Percentiles rank a stretch among this genome's conserved stretches.
Evolutionary conservation across 345 rosid genomes (phyloP).

Genomic region (Melaleuca quinquenervia): DNA sequence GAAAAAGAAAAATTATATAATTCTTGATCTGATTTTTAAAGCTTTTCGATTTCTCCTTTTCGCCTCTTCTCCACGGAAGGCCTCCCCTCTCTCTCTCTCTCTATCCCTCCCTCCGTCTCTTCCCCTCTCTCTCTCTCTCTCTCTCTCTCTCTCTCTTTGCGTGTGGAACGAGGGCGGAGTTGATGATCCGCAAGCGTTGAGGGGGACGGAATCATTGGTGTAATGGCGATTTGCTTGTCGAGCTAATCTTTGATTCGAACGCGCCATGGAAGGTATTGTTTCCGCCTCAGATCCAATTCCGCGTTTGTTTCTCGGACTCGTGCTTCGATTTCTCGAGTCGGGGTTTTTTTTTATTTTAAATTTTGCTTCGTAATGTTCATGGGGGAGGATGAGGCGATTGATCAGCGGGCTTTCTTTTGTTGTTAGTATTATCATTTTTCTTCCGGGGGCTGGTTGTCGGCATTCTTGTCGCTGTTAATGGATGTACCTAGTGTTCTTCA

Average conservation of each 20-base stretch:
- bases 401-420: not conserved
- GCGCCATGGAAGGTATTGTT: not conserved
- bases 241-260: not conserved
- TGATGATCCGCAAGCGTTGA: not conserved
- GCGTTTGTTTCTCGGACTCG: not conserved
- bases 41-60: not conserved
- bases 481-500: not conserved
- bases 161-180: not conserved
- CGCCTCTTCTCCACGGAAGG: not conserved
- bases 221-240: not conserved
- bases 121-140: accelerated
- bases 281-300: not conserved
- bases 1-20: not conserved
- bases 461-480: not conserved
- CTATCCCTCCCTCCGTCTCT: not conserved
- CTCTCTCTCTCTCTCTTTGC: not conserved
- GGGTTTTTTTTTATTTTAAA: not conserved
- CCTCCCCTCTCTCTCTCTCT: not conserved
- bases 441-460: not conserved
- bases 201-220: not conserved
- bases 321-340: not conserved
- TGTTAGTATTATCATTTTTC: not conserved
- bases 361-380: not conserved
- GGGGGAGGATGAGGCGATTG: not conserved
- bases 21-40: not conserved